Percentiles rank a stretch among this genome's conserved stretches.
phyloP scores from a whole-genome alignment of 2,329 filamentous ascomycete species.

The Helotiales sp. region DNA sequence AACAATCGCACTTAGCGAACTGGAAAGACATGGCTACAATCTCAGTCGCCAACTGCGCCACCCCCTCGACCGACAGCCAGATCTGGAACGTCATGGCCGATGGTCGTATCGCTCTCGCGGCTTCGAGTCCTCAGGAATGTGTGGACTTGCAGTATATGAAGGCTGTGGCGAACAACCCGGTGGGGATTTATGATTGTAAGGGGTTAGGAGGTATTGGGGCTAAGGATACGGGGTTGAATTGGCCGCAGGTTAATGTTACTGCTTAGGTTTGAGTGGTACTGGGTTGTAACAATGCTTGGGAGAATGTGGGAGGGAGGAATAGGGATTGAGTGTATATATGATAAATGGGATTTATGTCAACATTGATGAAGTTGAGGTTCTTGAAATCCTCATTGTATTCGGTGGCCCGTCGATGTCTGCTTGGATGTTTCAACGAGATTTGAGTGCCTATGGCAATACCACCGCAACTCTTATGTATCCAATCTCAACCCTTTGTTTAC shows the following conservation, averaged over 20 bases:
- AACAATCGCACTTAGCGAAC: constrained; percentile 9
- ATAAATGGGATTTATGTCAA: no score
- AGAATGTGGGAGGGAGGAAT: no score
- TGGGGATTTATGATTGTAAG: constrained; percentile 21
- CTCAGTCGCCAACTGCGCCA: constrained; percentile 11
- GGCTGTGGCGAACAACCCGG: constrained; percentile 17
- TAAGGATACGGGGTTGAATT: constrained; percentile 23
- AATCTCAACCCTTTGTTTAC: no score
- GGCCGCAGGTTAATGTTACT: constrained; percentile 19
- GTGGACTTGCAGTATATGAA: constrained; percentile 22
- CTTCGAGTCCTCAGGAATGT: constrained; percentile 20
- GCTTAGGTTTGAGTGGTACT: no score
- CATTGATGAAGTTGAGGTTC: no score
- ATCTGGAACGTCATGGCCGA: constrained; percentile 22
- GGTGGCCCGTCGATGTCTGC: no score
- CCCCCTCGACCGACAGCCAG: constrained; percentile 7
- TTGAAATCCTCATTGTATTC: no score
- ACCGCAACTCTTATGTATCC: no score
- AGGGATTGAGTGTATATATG: no score
- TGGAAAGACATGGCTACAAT: constrained; percentile 24
- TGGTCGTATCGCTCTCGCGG: constrained; percentile 17
- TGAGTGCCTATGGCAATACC: no score
- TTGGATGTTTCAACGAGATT: no score
- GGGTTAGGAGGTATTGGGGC: constrained; percentile 19
- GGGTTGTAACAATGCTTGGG: no score